Conservation (phyloP, 257 asterid species). For the Oldenlandia corymbosa region DNA sequence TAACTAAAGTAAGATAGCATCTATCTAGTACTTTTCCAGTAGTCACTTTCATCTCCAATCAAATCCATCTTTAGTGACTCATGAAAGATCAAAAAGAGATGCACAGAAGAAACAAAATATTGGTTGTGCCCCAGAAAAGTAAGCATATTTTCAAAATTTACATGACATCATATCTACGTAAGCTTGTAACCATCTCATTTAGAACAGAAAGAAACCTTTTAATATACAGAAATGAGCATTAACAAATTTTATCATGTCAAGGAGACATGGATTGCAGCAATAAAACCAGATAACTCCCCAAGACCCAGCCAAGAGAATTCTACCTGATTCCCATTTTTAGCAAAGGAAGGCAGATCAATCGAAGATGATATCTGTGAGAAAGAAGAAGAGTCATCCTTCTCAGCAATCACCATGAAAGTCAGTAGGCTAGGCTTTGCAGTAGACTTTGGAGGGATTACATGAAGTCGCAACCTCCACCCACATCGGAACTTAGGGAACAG, state of each 20-base stretch:
- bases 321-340: constrained; percentile 62
- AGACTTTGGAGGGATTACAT: constrained; percentile 52
- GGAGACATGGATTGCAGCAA: not conserved
- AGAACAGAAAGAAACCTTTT: not conserved
- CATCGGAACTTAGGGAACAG: constrained; percentile 74
- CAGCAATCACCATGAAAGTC: constrained; percentile 79
- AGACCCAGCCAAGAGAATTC: constrained; percentile 8
- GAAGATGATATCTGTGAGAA: constrained; percentile 48
- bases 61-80: not conserved
- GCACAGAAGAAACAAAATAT: not conserved
- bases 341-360: constrained; percentile 35
- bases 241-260: not conserved
- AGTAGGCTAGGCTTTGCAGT: constrained; percentile 45
- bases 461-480: constrained; percentile 83
- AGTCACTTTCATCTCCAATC: not conserved
- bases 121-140: not conserved
- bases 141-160: not conserved
- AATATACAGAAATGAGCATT: not conserved
- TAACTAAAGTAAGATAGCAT: not conserved
- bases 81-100: not conserved
- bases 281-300: not conserved
- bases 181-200: too few relatives aligned
- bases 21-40: too few relatives aligned
- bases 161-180: too few relatives aligned
- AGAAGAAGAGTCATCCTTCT: constrained; percentile 43